phyloP scores from a whole-genome alignment of 2,329 filamentous ascomycete species.

The Paecilomyces niveus region DNA sequence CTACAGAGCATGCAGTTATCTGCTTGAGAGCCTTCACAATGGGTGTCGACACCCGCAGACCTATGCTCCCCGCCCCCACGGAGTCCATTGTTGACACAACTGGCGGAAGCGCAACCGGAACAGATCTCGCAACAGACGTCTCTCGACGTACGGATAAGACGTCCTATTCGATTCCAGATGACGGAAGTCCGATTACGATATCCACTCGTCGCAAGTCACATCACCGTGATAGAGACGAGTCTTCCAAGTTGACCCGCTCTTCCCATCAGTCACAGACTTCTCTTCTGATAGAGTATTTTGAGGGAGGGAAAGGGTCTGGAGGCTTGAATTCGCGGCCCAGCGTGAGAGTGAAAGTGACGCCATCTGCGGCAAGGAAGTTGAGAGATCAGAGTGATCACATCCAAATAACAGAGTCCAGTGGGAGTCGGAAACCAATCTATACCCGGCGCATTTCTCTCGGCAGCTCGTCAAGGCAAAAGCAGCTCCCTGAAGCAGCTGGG shows the following conservation, averaged over 20 bases:
- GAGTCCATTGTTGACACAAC: constrained; percentile 42
- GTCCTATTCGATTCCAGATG: constrained; percentile 45
- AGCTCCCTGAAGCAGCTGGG: constrained; percentile 27
- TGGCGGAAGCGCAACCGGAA: constrained; percentile 35
- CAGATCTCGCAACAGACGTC: constrained; percentile 44
- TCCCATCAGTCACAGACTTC: constrained; percentile 71
- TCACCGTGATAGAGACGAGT: constrained; percentile 52
- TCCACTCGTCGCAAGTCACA: constrained; percentile 50
- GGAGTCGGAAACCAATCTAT: constrained; percentile 64
- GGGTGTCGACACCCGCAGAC: constrained; percentile 43
- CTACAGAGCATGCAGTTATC: constrained; percentile 29
- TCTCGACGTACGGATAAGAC: constrained; percentile 45
- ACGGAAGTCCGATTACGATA: constrained; percentile 78
- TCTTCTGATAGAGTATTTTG: constrained; percentile 90
- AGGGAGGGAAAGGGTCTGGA: constrained; percentile 59
- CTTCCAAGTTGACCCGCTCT: constrained; percentile 44
- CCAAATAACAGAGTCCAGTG: constrained; percentile 71
- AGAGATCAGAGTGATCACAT: constrained; percentile 62
- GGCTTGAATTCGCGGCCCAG: constrained; percentile 65
- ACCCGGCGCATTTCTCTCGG: constrained; percentile 60
- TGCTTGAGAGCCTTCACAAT: constrained; percentile 32
- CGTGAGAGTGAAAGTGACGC: constrained; percentile 72
- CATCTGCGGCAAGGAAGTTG: constrained; percentile 56
- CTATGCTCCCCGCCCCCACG: constrained; percentile 43
- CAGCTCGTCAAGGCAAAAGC: constrained; percentile 32